Evolutionary conservation across 139 green algal species (phyloP), one percentile per base, ranked within the genome.

Genomic region (Eudorina sp.): DNA sequence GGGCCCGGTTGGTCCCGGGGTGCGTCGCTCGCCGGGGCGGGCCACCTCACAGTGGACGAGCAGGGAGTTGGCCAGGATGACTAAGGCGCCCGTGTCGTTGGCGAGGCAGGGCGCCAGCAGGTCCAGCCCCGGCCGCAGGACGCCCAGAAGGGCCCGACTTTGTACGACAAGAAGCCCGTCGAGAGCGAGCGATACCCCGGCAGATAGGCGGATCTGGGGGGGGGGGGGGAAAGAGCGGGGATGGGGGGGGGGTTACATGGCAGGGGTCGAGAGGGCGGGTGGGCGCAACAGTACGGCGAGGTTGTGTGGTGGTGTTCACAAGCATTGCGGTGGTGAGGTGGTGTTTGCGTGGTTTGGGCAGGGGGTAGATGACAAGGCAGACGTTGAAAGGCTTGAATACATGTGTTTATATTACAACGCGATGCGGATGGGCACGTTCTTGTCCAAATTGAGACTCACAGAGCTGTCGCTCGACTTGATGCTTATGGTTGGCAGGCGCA

Each of bases 21-120:
- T n/a, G n/a, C n/a, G n/a, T n/a, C n/a, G n/a, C n/a, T n/a, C n/a
- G n/a, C n/a, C n/a, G n/a, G n/a, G n/a, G n/a, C n/a, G n/a, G n/a
- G 14, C 55, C 55, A 31, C 62, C 6, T 41, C 29, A 79, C 70
- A 25, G 36, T 79, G 70, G 14, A 79, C 70, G 27, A 79, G 41
- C 2, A 55, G 40, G 23, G 13, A 34, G 70, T 55, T 31, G 0
- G 18, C 18, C 36, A 79, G 14, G 7, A 58, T 40, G 21, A 53
- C 43, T 14, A 36, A 53, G 9, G 70, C 23, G 21, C 70, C 70
- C 8, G 27, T 79, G 9, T 79, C 70, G 41, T 79, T 79, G 1
- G 70, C 70, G 41, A 25, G 70, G 70, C 70, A 58, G 40, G 70
- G 70, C 70, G 41, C 41, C 41, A 79, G 40, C 13, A 79, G 16